phyloP scores from a whole-genome alignment of 139 green algal species.

The Chlamydomonas asymmetrica region DNA sequence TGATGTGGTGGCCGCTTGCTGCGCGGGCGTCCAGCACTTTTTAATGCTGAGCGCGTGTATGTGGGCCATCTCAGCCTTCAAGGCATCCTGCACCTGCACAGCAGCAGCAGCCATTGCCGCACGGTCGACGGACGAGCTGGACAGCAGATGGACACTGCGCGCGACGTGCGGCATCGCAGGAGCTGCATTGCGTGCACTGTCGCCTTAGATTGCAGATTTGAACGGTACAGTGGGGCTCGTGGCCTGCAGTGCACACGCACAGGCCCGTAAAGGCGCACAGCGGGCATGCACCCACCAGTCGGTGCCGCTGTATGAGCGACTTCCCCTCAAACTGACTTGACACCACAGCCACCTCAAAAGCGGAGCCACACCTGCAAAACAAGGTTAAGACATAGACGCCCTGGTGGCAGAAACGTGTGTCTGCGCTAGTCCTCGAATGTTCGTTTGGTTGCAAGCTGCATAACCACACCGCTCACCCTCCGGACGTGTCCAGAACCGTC shows the following conservation, averaged over 20 bases:
- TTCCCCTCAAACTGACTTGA: constrained; percentile 74
- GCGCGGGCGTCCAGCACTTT: constrained; percentile 44
- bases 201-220: not conserved
- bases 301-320: constrained; percentile 65
- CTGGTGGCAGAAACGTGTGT: too few species aligned
- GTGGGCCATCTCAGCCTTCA: constrained; percentile 63
- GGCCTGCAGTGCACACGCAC: not conserved
- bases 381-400: too few species aligned
- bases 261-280: not conserved
- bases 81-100: constrained; percentile 62
- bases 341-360: constrained; percentile 75
- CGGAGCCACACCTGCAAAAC: constrained; percentile 62
- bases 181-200: not conserved
- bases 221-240: not conserved
- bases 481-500: constrained; percentile 22
- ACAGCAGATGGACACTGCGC: not conserved
- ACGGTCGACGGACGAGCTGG: not conserved
- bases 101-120: too few species aligned
- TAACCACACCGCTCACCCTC: constrained; percentile 24
- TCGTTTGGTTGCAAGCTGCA: too few species aligned
- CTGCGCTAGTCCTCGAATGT: too few species aligned
- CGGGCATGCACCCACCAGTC: constrained; percentile 48
- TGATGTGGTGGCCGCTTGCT: constrained; percentile 40
- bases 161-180: not conserved
- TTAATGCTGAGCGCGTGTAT: constrained; percentile 83